Evolutionary conservation across 2,329 filamentous ascomycete genomes (phyloP).

Genomic region (Hortaea werneckii): DNA sequence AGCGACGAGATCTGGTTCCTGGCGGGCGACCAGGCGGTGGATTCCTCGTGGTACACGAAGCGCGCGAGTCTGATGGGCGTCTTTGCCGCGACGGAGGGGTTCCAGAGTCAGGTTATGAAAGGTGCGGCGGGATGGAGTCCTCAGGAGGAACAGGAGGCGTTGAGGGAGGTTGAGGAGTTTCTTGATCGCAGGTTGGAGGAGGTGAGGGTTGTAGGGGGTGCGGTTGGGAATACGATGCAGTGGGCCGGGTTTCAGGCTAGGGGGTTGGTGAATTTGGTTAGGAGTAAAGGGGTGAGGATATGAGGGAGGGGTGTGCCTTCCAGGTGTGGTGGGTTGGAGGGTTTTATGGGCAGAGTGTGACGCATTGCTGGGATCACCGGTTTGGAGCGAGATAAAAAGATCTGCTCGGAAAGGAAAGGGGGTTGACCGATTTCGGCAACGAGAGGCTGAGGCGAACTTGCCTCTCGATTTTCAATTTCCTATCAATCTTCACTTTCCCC

Average conservation of each 20-base stretch:
- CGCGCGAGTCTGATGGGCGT: slow-evolving; percentile 52
- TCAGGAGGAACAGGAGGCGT: slow-evolving; percentile 24
- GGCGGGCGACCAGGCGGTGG: slow-evolving; percentile 70
- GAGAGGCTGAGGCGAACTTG: no score
- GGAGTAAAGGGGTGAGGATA: slow-evolving; percentile 79
- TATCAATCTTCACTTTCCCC: no score
- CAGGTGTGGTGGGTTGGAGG: no score
- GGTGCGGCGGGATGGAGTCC: neutral
- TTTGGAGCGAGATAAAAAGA: no score
- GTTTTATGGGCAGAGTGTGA: no score
- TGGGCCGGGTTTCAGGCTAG: slow-evolving; percentile 73
- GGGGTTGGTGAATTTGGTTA: slow-evolving; percentile 69
- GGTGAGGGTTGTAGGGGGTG: slow-evolving; percentile 50
- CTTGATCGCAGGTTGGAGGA: slow-evolving; percentile 66
- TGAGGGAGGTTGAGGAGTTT: slow-evolving; percentile 68
- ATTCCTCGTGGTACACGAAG: slow-evolving; percentile 80
- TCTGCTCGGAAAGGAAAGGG: no score
- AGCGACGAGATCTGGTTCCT: slow-evolving; percentile 91
- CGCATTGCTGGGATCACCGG: no score
- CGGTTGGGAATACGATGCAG: slow-evolving; percentile 54
- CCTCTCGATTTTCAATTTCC: no score
- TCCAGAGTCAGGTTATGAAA: slow-evolving; percentile 54
- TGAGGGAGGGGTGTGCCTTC: slow-evolving; percentile 29
- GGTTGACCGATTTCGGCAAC: no score
- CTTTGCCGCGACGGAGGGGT: slow-evolving; percentile 70